Evolutionary conservation across 495 filamentous ascomycete genomes (phyloP).

Genomic region (Pseudoneurospora amorphoporcata): DNA sequence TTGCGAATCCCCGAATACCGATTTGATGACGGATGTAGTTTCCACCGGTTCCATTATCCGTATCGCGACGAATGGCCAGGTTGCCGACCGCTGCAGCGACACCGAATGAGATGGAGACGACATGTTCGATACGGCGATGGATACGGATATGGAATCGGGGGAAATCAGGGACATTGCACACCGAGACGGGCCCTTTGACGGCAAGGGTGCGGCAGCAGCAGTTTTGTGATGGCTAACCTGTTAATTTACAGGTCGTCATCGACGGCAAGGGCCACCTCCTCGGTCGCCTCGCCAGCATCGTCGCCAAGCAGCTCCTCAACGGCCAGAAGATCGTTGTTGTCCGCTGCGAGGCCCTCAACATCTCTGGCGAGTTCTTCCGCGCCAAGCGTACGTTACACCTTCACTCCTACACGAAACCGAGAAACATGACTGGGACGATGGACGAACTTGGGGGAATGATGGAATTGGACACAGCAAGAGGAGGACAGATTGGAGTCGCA

Average conservation of each 20-base stretch:
- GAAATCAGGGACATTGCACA: background rate
- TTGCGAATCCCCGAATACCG: slow-evolving; percentile 21
- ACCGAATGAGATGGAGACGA: background rate
- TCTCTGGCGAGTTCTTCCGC: slow-evolving; percentile 99
- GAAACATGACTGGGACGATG: slow-evolving; percentile 3
- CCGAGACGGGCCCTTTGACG: background rate
- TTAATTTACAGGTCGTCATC: slow-evolving; percentile 67
- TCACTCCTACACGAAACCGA: slow-evolving; percentile 5
- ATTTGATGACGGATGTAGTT: background rate
- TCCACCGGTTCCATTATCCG: background rate
- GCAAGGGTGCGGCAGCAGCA: background rate
- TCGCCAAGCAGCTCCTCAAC: slow-evolving; percentile 98
- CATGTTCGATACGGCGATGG: background rate
- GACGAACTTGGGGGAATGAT: background rate
- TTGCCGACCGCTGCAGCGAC: background rate
- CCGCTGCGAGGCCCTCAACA: slow-evolving; percentile 97
- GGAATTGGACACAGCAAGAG: slow-evolving; percentile 1
- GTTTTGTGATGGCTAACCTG: slow-evolving; percentile 12
- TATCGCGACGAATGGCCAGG: background rate
- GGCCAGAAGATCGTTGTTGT: slow-evolving; percentile 99
- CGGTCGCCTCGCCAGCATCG: slow-evolving; percentile 95
- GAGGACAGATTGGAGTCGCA: background rate
- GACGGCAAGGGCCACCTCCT: slow-evolving; percentile 99
- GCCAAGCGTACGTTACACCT: slow-evolving; percentile 81
- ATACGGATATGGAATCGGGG: background rate